Base-by-base conservation (phyloP, 2,329 filamentous ascomycete species). In the Microcera coccophila region DNA sequence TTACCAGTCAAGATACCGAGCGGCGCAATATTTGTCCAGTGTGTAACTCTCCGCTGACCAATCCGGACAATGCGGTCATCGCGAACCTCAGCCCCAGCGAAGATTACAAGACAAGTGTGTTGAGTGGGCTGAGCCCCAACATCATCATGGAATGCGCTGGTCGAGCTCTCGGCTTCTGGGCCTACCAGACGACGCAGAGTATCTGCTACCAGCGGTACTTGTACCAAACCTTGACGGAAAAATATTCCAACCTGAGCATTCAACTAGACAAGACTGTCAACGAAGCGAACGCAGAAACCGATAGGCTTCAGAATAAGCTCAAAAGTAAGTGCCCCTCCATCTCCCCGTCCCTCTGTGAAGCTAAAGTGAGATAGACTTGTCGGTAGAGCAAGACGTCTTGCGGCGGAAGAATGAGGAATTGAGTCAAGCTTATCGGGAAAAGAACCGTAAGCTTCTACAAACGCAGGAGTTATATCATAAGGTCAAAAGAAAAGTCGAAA, bases 141-240 rank as follows among this genome's bases (percentile, higher is more conserved):
- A 74, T 84, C 21, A 86, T 96, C 50, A 89, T 95, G 76, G 90
- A 95, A 55, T 94, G 89, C 64, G 85, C 88, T 17, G 82, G 84
- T 4, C 77, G 87, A 52, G 89, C 84, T 1, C 65, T 95, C 50
- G 80, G 78, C 22, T 95, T 95, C 61, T 95, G 89, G 84, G 83
- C 81, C 21, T 95, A 95, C 57, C 90, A 95, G 61, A 82, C 83
- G 16, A 82, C 82, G 3, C 87, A 93, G 57, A 87, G 95, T 65
- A 85, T 94, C n/a, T 55, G 47, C 47, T 95, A 90, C 57, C 87
- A 95, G 60, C 83, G 89, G 54, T 82, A 85, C 53, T 67, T 88
- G 1, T 81, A 79, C 33, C 89, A 83, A 57, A 82, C 76, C 9
- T 67, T 94, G 48, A 81, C 78, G 0, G 85, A 89, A 10, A 90